These are phyloP conservation scores for Pilaira anomala DNA, from an alignment of 192 early-diverging fungal genomes.

Conservation along the genomic window DNA sequence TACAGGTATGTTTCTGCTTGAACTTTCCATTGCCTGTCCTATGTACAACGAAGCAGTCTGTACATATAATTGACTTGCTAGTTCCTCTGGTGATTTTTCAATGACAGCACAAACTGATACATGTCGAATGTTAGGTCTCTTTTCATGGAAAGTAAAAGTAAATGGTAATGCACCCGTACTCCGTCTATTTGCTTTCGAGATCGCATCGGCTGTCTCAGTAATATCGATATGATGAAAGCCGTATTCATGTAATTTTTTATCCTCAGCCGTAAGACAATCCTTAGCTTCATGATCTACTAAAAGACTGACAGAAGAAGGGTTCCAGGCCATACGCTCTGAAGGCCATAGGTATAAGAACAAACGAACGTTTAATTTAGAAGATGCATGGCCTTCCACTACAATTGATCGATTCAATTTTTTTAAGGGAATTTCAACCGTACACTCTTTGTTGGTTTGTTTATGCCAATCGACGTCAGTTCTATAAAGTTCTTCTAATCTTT, in stretches of 20 bases:
- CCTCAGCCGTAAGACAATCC: background rate
- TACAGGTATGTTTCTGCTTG: background rate
- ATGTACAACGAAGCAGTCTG: background rate
- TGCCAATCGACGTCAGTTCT: background rate
- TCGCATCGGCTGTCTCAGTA: slow-evolving; percentile 1
- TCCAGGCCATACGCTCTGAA: slow-evolving; percentile 9
- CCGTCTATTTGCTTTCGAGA: background rate
- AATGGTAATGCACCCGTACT: background rate
- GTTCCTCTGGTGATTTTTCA: slow-evolving; percentile 9
- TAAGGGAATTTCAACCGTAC: slow-evolving; percentile 7
- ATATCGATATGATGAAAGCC: slow-evolving; percentile 20
- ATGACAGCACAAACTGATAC: slow-evolving; percentile 9
- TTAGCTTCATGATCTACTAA: background rate
- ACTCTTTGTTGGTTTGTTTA: background rate
- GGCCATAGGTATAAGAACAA: slow-evolving; percentile 10
- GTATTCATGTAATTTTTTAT: background rate
- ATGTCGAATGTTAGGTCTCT: background rate
- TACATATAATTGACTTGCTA: slow-evolving; percentile 1
- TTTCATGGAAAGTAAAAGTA: background rate
- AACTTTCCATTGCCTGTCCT: slow-evolving; percentile 2
- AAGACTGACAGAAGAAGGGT: background rate
- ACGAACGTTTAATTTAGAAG: slow-evolving; percentile 2
- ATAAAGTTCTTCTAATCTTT: slow-evolving; percentile 7
- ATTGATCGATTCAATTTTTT: background rate
- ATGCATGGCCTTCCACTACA: background rate